These are phyloP conservation scores for Dendryphion nanum DNA, from an alignment of 2,329 filamentous ascomycete species.

Conservation along the genomic window DNA sequence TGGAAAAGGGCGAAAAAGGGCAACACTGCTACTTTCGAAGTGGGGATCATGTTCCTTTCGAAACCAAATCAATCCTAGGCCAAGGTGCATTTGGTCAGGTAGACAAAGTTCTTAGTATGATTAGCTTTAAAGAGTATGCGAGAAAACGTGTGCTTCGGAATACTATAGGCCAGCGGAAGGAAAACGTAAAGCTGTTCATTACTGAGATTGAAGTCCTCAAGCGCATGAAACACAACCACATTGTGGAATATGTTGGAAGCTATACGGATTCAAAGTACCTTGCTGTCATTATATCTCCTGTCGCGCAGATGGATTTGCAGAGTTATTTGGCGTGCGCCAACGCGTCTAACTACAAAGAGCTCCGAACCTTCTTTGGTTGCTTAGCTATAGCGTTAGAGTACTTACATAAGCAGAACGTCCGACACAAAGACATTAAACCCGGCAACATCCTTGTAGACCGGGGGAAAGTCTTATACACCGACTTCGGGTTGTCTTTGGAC, in stretches of 20 bases:
- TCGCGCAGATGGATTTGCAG: slow-evolving; percentile 17
- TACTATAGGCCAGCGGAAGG: slow-evolving; percentile 5
- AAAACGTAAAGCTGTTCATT: slow-evolving; percentile 18
- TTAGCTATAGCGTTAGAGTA: slow-evolving; percentile 21
- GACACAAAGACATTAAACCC: slow-evolving; percentile 34
- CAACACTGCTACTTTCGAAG: slow-evolving; percentile 20
- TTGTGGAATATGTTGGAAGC: slow-evolving; percentile 28
- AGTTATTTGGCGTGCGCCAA: slow-evolving; percentile 11
- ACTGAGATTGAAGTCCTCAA: slow-evolving; percentile 28
- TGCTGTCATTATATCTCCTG: slow-evolving; percentile 28
- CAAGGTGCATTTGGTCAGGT: slow-evolving; percentile 23
- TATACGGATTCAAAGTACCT: slow-evolving; percentile 29
- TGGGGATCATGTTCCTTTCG: slow-evolving; percentile 17
- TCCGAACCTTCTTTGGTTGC: slow-evolving; percentile 28
- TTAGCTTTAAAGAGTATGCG: slow-evolving; percentile 24
- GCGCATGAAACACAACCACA: slow-evolving; percentile 24
- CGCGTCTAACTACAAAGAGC: slow-evolving; percentile 1
- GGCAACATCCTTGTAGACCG: slow-evolving; percentile 26
- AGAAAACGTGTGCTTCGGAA: slow-evolving; percentile 22
- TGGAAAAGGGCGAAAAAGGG: slow-evolving; percentile 24
- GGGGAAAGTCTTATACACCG: slow-evolving; percentile 19
- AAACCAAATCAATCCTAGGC: slow-evolving; percentile 17
- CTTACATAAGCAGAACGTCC: slow-evolving; percentile 20
- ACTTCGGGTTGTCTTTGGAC: slow-evolving; percentile 25
- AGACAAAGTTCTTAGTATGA: slow-evolving; percentile 18